phyloP scores from a whole-genome alignment of 805 yeast genomes.

The Metschnikowia gelsemii region DNA sequence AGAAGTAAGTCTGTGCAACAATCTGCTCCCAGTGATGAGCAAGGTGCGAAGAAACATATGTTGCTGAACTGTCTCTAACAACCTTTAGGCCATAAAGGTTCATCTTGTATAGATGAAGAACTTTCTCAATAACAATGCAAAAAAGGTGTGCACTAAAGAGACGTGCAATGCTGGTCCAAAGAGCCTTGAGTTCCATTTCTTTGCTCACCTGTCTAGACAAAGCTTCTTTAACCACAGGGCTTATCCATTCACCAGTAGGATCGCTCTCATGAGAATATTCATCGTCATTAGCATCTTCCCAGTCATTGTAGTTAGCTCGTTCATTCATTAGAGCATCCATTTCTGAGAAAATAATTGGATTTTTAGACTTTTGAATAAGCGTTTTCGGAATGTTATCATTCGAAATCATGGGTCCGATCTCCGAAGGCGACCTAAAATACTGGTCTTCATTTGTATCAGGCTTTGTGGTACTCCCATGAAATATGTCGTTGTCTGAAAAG shows the following conservation, averaged over 20 bases:
- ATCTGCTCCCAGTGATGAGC: neutral
- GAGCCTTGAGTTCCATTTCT: conserved; percentile 35
- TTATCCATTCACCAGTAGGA: conserved; percentile 26
- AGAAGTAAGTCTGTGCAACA: neutral
- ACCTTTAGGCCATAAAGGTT: neutral
- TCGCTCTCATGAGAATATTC: neutral
- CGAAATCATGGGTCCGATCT: conserved; percentile 9
- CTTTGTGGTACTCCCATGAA: conserved; percentile 1
- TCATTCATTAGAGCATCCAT: neutral
- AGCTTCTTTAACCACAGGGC: conserved; percentile 47
- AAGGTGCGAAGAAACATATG: neutral
- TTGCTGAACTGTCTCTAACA: neutral
- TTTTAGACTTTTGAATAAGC: conserved; percentile 10
- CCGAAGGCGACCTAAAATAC: conserved; percentile 1
- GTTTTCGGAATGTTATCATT: conserved; percentile 17
- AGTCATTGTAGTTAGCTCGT: neutral
- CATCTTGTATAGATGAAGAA: conserved; percentile 10
- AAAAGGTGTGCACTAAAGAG: conserved; percentile 31
- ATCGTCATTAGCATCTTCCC: conserved; percentile 10
- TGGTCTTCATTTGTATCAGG: conserved; percentile 1
- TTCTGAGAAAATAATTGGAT: conserved; percentile 14
- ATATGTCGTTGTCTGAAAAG: neutral
- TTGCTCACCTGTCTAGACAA: conserved; percentile 44
- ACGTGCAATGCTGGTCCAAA: conserved; percentile 29
- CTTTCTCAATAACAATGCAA: conserved; percentile 10